Evolutionary conservation across 352 stramenopile species (phyloP).

Genomic region (Phytophthora palmivora): DNA sequence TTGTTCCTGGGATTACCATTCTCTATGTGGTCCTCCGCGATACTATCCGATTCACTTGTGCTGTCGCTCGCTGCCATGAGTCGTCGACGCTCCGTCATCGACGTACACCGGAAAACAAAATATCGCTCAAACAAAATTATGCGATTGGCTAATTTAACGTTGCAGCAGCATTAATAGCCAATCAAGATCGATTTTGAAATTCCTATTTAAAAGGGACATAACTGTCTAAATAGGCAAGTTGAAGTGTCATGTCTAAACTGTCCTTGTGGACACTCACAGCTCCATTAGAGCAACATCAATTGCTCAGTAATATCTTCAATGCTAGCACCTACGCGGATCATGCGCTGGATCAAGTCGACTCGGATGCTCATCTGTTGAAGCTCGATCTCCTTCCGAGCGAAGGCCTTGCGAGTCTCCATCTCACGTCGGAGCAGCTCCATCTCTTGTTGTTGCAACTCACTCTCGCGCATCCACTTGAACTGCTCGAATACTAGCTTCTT

Average conservation of each 20-base stretch:
- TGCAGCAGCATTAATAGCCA: background rate
- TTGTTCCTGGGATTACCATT: background rate
- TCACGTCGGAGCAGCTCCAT: slow-evolving; percentile 24
- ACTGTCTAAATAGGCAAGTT: slow-evolving; percentile 5
- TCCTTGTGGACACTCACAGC: background rate
- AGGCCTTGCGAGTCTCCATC: slow-evolving; percentile 26
- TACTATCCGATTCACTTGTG: slow-evolving; percentile 7
- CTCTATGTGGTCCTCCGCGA: background rate
- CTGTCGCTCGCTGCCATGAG: slow-evolving; percentile 1
- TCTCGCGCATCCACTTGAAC: slow-evolving; percentile 20
- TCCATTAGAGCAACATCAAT: slow-evolving; percentile 14
- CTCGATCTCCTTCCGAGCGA: slow-evolving; percentile 23
- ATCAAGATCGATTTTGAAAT: slow-evolving; percentile 3
- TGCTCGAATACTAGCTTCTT: slow-evolving; percentile 30
- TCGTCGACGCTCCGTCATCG: slow-evolving; percentile 7
- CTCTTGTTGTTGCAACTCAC: slow-evolving; percentile 24
- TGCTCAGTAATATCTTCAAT: slow-evolving; percentile 11
- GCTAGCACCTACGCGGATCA: slow-evolving; percentile 17
- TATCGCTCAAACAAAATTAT: too few relatives aligned
- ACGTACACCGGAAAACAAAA: slow-evolving; percentile 2
- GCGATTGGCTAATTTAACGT: too few relatives aligned
- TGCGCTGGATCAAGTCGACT: slow-evolving; percentile 25
- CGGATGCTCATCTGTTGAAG: slow-evolving; percentile 22
- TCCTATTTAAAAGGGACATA: background rate
- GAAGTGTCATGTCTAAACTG: background rate